Evolutionary conservation across 345 rosid genomes (phyloP), one percentile per base, ranked within the genome.

Genomic region (Camelina laxa): DNA sequence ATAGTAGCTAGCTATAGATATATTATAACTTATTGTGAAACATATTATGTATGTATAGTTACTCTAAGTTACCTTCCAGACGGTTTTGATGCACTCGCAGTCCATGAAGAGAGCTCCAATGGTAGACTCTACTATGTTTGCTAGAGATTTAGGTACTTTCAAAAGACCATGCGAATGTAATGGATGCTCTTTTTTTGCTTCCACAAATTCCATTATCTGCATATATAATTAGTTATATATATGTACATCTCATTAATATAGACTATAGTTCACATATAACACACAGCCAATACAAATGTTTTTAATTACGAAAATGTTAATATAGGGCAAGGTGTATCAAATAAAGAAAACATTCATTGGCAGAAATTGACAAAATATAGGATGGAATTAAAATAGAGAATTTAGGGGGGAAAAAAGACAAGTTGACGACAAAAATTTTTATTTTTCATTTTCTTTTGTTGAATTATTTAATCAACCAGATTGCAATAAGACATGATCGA

Each of bases 71-170:
- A 87, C 96, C 96, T 83, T 53, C 87, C 90, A 82, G 0, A 83
- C 86, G 0, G 33, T 74, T 0, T 91, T 86, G 3, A 82, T 83
- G 54, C 5, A 41, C 20, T 78, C 42, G 20, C 80, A 16, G 35
- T 91, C 96, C 11, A 69, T 60, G 68, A 72, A 88, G 15, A 87
- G 80, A 4, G 93, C 96, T 1, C 97, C 96, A 1, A 85, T 68
- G 0, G 82, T 12, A 0, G 96, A 79, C 13, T 88, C 97, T 9
- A 88, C 90, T 2, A 88, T 84, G 60, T 87, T 88, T 0, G 93
- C 93, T 4, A 91, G 76, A 2, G 21, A 80, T 36, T 91, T 91
- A 0, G 97, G 96, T 1, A 67, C 84, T 0, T 79, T 85, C 0
- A 89, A 69, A 0, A 81, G 69, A 9, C 93, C 97, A 42, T 78